phyloP scores from a whole-genome alignment of 306 rosid genomes.

The Sechiopsis laciniata region DNA sequence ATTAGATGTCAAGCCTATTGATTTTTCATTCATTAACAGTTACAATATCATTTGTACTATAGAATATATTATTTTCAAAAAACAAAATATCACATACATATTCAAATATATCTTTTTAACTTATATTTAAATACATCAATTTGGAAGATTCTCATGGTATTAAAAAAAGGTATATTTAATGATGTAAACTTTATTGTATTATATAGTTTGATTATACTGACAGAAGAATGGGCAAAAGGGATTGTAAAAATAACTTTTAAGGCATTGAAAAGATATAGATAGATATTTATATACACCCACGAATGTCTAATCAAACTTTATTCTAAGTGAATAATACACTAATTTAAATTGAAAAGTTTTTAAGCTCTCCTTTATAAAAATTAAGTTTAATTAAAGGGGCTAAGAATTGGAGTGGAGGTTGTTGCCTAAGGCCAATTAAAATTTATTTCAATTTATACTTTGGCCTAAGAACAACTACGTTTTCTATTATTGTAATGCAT shows the following conservation, averaged over 20 bases:
- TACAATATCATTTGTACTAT: too few species aligned
- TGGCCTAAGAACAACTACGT: neutral
- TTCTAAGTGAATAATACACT: slow-evolving; percentile 9
- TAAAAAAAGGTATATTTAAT: neutral
- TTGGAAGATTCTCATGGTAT: slow-evolving; percentile 7
- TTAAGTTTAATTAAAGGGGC: neutral
- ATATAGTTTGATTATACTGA: neutral
- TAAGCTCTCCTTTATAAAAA: neutral
- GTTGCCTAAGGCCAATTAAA: neutral
- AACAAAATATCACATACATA: too few species aligned
- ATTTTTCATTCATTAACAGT: too few species aligned
- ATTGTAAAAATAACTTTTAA: slow-evolving; percentile 17
- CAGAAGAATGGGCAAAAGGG: slow-evolving; percentile 13
- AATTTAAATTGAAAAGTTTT: slow-evolving; percentile 8
- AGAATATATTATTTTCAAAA: too few species aligned
- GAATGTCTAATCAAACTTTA: slow-evolving; percentile 28
- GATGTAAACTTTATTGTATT: slow-evolving; percentile 16
- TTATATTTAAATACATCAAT: neutral
- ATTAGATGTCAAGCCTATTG: neutral
- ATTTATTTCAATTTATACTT: neutral
- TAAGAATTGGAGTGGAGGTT: slow-evolving; percentile 8
- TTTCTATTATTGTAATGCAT: neutral
- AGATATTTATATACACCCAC: neutral
- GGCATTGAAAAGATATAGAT: too few species aligned
- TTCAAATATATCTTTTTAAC: neutral